Evolutionary conservation across 148 eudicot species (phyloP), one percentile per base, ranked within the genome.

Genomic region (Camellia sinensis): DNA sequence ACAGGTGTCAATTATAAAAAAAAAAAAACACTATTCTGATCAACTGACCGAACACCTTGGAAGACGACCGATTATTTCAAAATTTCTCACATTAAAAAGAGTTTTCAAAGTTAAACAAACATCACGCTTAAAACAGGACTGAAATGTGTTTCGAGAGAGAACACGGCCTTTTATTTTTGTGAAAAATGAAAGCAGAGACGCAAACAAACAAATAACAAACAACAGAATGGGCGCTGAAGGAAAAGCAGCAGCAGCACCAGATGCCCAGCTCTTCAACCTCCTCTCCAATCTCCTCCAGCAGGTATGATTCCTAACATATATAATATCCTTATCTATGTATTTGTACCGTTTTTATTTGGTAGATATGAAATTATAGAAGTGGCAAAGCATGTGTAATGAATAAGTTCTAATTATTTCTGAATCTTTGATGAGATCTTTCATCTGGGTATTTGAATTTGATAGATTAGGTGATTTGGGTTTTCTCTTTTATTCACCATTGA

Each of bases 231-330:
- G 79, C 17, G 90, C 84, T 67, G 84, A 83, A 44, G 80, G 79
- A 43, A 80, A 79, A 74, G 59, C 70, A 61, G 40, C 71, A 29
- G 14, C 78, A 50, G 3, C 79, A 63, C 41, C 85, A 53, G 88
- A 90, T 74, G 88, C 89, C 13, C 93, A 90, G 77, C 91, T 92
- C n/a, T 94, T 92, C 80, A 88, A 87, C 46, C 93, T 92, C 74
- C 90, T 94, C 37, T 85, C 98, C 52, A 43, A 80, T 85, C 93
- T 94, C 50, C 92, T 94, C 62, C 86, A 84, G 62, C 85, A 94
- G 96, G 98, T 92, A 69, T 5, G 12, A 29, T 22, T 12, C 48
- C 18, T 62, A 5, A 53, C 21, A 50, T 6, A 63, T 4, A 21
- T 4, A n/a, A 22, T 65, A 0, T 45, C 15, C 21, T 19, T 46